These are phyloP conservation scores for Candida jianshihensis DNA, from an alignment of 805 yeast species.

Conservation along the genomic window DNA sequence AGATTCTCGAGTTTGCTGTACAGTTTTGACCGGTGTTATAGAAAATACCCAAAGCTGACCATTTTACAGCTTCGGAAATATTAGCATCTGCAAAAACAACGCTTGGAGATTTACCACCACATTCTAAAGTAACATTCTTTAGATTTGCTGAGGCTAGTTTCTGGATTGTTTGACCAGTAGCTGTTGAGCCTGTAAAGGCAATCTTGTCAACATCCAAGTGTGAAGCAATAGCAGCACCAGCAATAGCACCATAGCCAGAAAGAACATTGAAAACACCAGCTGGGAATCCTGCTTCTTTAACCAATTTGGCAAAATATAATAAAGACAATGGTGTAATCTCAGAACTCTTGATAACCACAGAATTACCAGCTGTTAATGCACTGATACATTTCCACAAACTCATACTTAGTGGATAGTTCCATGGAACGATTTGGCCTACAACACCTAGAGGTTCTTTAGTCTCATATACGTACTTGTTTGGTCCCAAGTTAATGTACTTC, in stretches of 20 bases:
- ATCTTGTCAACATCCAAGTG: conserved; percentile 54
- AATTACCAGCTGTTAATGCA: conserved; percentile 71
- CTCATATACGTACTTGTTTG: conserved; percentile 59
- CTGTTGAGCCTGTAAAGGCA: conserved; percentile 62
- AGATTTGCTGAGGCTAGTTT: conserved; percentile 51
- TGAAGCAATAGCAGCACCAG: conserved; percentile 60
- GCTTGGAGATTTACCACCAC: conserved; percentile 69
- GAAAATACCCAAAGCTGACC: conserved; percentile 63
- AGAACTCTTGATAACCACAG: conserved; percentile 66
- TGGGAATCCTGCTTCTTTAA: conserved; percentile 69
- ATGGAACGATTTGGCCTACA: conserved; percentile 77
- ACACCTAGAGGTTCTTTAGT: conserved; percentile 73
- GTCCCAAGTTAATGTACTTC: conserved; percentile 54
- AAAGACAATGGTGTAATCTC: conserved; percentile 72
- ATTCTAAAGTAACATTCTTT: conserved; percentile 61
- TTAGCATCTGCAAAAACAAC: conserved; percentile 59
- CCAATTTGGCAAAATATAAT: conserved; percentile 51
- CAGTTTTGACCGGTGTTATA: conserved; percentile 64
- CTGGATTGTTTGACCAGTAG: conserved; percentile 61
- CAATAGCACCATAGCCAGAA: conserved; percentile 62
- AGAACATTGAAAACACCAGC: conserved; percentile 70
- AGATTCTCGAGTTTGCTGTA: conserved; percentile 58
- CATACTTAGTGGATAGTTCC: conserved; percentile 82
- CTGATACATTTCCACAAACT: conserved; percentile 75
- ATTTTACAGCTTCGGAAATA: conserved; percentile 56